Conservation (phyloP, 108 stramenopile genomes). For the Cylindrotheca fusiformis region DNA sequence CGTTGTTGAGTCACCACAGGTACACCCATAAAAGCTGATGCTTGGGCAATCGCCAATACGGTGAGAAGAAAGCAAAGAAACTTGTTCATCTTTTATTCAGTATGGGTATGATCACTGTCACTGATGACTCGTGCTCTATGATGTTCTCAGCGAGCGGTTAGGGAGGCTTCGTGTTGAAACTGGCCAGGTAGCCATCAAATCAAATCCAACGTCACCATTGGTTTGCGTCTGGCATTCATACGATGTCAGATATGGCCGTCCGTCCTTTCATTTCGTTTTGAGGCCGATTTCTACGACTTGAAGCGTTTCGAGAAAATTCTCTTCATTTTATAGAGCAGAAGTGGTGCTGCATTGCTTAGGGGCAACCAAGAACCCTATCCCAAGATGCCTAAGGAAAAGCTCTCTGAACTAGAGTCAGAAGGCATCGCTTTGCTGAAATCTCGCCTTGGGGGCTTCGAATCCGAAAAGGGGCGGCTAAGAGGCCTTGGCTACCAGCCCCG, state of each 20-base stretch:
- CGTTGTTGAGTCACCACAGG: slow-evolving; percentile 20
- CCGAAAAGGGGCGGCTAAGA: slow-evolving; percentile 37
- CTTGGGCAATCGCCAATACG: slow-evolving; percentile 44
- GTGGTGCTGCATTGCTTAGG: too few relatives aligned
- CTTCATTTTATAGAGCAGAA: too few relatives aligned
- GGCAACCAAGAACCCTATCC: too few relatives aligned
- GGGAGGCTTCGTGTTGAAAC: too few relatives aligned
- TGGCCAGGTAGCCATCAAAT: too few relatives aligned
- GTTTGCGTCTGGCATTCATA: too few relatives aligned
- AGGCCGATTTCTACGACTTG: too few relatives aligned
- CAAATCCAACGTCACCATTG: too few relatives aligned
- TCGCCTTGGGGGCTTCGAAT: slow-evolving; percentile 37
- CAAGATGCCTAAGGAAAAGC: slow-evolving; percentile 26
- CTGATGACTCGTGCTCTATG: not conserved
- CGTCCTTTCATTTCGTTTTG: too few relatives aligned
- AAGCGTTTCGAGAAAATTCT: too few relatives aligned
- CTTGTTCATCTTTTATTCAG: slow-evolving; percentile 40
- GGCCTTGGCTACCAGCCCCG: slow-evolving; percentile 34
- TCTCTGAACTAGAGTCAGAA: slow-evolving; percentile 11
- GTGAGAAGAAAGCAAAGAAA: slow-evolving; percentile 51
- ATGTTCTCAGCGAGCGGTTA: too few relatives aligned
- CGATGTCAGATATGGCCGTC: too few relatives aligned
- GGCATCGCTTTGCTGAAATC: slow-evolving; percentile 29
- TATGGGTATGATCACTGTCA: not conserved
- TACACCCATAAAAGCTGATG: slow-evolving; percentile 65